These are phyloP conservation scores for Oryza glumipatula DNA, from an alignment of 176 grass and related monocot species.

Conservation along the genomic window DNA sequence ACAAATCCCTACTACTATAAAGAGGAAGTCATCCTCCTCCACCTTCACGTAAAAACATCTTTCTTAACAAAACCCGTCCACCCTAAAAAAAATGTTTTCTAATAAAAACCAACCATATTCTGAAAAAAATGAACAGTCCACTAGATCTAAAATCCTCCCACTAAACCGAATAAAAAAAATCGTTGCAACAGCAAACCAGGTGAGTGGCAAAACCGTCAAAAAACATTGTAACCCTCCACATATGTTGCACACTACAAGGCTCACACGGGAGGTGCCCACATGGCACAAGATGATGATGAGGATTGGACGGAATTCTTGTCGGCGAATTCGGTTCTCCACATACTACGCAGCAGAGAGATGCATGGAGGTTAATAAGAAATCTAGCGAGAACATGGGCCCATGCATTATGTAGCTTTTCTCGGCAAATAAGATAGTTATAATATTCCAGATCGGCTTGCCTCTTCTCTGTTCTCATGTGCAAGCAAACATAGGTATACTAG, in stretches of 20 bases:
- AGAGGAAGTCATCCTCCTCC: too few relatives aligned
- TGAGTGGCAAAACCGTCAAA: background rate
- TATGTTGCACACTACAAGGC: background rate
- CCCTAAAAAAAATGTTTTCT: too few relatives aligned
- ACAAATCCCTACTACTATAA: too few relatives aligned
- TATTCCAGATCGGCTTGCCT: background rate
- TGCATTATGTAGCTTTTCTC: background rate
- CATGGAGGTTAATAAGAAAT: background rate
- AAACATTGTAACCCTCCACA: background rate
- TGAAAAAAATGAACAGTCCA: too few relatives aligned
- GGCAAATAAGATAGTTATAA: background rate
- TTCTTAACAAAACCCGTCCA: too few relatives aligned
- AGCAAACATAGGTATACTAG: background rate
- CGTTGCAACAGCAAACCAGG: too few relatives aligned
- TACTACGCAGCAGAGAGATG: background rate
- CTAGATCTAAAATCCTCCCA: too few relatives aligned
- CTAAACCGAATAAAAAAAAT: too few relatives aligned
- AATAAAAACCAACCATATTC: too few relatives aligned
- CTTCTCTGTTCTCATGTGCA: background rate
- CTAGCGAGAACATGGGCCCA: constrained; percentile 12
- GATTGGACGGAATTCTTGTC: background rate
- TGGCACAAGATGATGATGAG: background rate
- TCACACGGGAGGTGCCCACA: background rate
- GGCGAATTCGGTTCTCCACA: background rate
- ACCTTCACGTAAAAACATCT: too few relatives aligned